Evolutionary conservation across 345 rosid genomes (phyloP).

Genomic region (Populus deltoides): DNA sequence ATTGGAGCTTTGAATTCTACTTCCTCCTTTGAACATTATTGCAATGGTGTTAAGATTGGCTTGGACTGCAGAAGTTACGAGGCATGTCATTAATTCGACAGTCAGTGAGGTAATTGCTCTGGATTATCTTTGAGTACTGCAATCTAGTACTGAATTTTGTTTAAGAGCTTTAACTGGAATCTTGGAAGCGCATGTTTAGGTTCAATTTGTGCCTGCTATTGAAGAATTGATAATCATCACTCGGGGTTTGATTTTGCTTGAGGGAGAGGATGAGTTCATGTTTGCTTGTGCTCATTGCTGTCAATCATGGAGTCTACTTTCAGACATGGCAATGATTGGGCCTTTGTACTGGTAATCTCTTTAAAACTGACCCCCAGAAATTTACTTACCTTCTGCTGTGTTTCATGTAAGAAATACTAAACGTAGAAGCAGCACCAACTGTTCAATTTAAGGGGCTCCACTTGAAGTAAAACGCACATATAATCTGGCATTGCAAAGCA

Average conservation of each 20-base stretch:
- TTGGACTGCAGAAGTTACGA: slow-evolving; percentile 88
- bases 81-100: slow-evolving; percentile 74
- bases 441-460: too few species aligned
- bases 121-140: too few species aligned
- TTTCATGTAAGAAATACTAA: too few species aligned
- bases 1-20: slow-evolving; percentile 69
- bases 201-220: slow-evolving; percentile 75
- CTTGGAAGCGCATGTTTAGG: slow-evolving; percentile 96
- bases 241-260: slow-evolving; percentile 73
- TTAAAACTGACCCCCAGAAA: too few species aligned
- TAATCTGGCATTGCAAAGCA: too few species aligned
- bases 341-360: slow-evolving; percentile 81
- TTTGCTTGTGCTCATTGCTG: slow-evolving; percentile 96
- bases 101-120: slow-evolving; percentile 52
- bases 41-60: slow-evolving; percentile 51
- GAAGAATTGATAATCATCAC: slow-evolving; percentile 82
- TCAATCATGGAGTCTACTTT: slow-evolving; percentile 72
- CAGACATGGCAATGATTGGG: slow-evolving; percentile 86
- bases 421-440: too few species aligned
- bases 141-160: slow-evolving; percentile 20
- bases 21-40: slow-evolving; percentile 53
- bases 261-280: slow-evolving; percentile 98
- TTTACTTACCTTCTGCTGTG: too few species aligned
- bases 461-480: too few species aligned
- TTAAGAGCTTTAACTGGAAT: slow-evolving; percentile 76